These are phyloP conservation scores for Fusarium liriodendri DNA, from an alignment of 2,329 filamentous ascomycete species.

Conservation along the genomic window DNA sequence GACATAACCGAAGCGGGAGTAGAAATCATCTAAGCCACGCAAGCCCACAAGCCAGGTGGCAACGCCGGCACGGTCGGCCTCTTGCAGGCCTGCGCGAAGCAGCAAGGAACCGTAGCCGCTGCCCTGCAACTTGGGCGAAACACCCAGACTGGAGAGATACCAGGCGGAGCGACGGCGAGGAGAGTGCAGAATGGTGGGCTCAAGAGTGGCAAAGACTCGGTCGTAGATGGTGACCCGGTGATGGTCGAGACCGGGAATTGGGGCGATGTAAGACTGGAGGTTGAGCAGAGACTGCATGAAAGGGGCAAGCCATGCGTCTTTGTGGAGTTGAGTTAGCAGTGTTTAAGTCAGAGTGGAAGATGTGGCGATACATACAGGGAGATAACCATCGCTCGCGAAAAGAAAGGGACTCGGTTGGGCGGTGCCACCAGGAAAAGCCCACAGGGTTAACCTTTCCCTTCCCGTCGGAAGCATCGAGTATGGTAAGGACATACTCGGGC, in stretches of 20 bases:
- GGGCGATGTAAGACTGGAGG: slow-evolving; percentile 42
- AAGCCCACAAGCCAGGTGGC: slow-evolving; percentile 50
- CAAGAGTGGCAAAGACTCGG: slow-evolving; percentile 41
- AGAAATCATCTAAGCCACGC: slow-evolving; percentile 47
- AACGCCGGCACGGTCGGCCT: slow-evolving; percentile 44
- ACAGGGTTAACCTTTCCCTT: slow-evolving; percentile 32
- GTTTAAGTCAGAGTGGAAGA: not conserved
- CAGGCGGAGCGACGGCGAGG: slow-evolving; percentile 46
- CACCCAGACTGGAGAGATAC: slow-evolving; percentile 51
- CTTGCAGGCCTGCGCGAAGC: slow-evolving; percentile 44
- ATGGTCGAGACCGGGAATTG: slow-evolving; percentile 36
- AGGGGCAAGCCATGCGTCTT: slow-evolving; percentile 48
- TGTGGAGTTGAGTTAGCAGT: not conserved
- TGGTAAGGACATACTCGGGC: slow-evolving; percentile 45
- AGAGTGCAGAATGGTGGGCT: slow-evolving; percentile 42
- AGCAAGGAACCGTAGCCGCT: slow-evolving; percentile 47
- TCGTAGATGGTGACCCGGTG: slow-evolving; percentile 38
- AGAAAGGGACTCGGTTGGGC: slow-evolving; percentile 39
- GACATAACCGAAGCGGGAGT: slow-evolving; percentile 48
- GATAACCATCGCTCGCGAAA: slow-evolving; percentile 48
- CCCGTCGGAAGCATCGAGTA: slow-evolving; percentile 36
- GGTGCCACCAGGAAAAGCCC: slow-evolving; percentile 51
- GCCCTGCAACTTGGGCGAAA: slow-evolving; percentile 47
- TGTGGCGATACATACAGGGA: slow-evolving; percentile 41
- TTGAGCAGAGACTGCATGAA: slow-evolving; percentile 40